Conservation (phyloP, 345 rosid species). For the Hirschfeldia incana region DNA sequence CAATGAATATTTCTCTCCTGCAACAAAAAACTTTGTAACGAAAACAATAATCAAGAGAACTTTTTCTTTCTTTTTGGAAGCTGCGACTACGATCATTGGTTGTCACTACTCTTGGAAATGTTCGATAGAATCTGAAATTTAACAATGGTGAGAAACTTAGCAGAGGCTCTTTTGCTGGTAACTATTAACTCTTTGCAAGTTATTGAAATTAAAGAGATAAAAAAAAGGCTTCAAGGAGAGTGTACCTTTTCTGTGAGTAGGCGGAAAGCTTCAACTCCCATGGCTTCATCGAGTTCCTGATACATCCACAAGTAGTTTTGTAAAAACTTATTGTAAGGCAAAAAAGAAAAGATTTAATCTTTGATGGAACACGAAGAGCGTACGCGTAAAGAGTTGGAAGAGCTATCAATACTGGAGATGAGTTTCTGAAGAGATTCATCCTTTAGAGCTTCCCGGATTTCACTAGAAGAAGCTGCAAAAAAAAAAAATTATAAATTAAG, state of each 20-base stretch:
- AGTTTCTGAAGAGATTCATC: constrained; percentile 39
- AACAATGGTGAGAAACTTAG: constrained; percentile 27
- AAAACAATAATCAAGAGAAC: not conserved
- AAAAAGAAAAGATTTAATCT: not conserved
- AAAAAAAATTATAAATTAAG: not conserved
- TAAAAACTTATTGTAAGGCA: too few relatives aligned
- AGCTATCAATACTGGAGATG: constrained; percentile 33
- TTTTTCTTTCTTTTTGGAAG: too few relatives aligned
- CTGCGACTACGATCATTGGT: too few relatives aligned
- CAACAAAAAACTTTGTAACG: not conserved
- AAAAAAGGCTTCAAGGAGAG: too few relatives aligned
- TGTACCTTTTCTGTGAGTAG: constrained; percentile 34
- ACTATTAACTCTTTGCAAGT: not conserved
- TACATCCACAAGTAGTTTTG: constrained; percentile 9
- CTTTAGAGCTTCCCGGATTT: constrained; percentile 37
- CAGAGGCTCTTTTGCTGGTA: constrained; percentile 6
- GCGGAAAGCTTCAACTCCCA: constrained; percentile 36
- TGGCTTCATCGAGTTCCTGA: constrained; percentile 38
- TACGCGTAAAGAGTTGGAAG: constrained; percentile 37
- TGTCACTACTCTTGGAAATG: too few relatives aligned
- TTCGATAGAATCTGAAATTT: constrained; percentile 28
- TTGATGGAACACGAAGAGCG: too few relatives aligned
- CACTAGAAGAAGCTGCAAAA: constrained; percentile 40
- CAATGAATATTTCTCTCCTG: not conserved
- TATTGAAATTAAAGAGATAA: not conserved